Conservation (phyloP, 805 yeast genomes). For the Saccharomycopsis oosterbeekiorum region DNA sequence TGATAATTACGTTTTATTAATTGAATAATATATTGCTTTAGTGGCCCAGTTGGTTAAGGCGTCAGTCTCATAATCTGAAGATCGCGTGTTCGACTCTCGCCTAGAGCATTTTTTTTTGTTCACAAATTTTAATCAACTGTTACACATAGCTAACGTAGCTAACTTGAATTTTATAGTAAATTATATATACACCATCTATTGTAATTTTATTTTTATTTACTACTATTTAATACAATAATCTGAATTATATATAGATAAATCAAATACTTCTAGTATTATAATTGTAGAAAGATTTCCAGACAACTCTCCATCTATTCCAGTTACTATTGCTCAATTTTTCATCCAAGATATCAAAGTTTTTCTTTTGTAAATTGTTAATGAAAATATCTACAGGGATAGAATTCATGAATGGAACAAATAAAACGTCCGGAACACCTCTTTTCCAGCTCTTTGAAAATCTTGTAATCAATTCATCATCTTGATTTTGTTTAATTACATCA, state of each 20-base stretch:
- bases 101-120: slow-evolving; percentile 1
- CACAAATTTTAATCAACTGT: too few species aligned
- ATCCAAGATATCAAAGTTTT: slow-evolving; percentile 51
- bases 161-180: too few species aligned
- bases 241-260: background rate
- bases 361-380: slow-evolving; percentile 47
- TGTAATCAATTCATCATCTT: slow-evolving; percentile 24
- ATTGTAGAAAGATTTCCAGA: slow-evolving; percentile 23
- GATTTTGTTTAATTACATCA: slow-evolving; percentile 23
- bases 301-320: slow-evolving; percentile 23
- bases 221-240: too few species aligned
- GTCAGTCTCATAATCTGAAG: slow-evolving; percentile 85
- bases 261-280: slow-evolving; percentile 21
- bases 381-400: slow-evolving; percentile 58
- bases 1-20: too few species aligned
- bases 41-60: slow-evolving; percentile 71
- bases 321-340: slow-evolving; percentile 18
- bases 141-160: too few species aligned
- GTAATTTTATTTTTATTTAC: too few species aligned
- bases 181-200: too few species aligned
- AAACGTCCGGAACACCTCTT: slow-evolving; percentile 46
- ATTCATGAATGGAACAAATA: slow-evolving; percentile 58
- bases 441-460: slow-evolving; percentile 32
- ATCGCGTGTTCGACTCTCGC: slow-evolving; percentile 42
- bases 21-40: slow-evolving; percentile 24